Evolutionary conservation across 1,284 basidiomycete genomes (phyloP), one percentile per base, ranked within the genome.

Genomic region (Boletus mariae): DNA sequence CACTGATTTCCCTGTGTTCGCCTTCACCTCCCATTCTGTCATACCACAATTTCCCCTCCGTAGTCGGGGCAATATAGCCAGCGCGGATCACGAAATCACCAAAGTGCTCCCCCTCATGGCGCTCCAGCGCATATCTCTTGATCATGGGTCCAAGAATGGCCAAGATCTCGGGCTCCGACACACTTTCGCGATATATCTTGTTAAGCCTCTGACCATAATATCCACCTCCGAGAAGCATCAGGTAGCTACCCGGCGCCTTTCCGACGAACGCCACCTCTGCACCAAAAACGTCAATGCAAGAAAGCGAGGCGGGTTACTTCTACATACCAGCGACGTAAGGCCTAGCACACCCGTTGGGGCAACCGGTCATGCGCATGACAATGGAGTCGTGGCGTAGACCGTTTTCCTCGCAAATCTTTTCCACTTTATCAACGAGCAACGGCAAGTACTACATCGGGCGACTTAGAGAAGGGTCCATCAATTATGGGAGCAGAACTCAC

Each of bases 361-460:
- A 96, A 40, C 94, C 93, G 15, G 93, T 95, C 96, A 98, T 98
- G 55, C 96, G 85, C 93, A 98, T 97, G 53, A 97, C 86, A 60
- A 98, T 95, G 2, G 92, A 88, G 70, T 98, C 94, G 68, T 94
- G 90, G 51, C 93, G 82, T 45, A 99, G 77, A 26, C 96, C 96
- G 61, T 87, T 90, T 67, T 94, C 90, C 69, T 98, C 94, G 67
- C 92, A 93, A 31, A 98, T 89, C 72, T 86, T 85, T 76, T 99
- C 97, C 26, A 99, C 87, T 75, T 98, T 98, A 75, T 93, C 91
- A 59, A 98, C 81, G 45, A 99, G 84, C 25, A 96, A 64, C 9
- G 97, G 97, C n/a, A 99, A 78, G 72, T 98, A 98, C 84, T 92
- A 59, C 53, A 11, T n/a, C 5, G 3, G 40, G 54, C 35, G 37